Evolutionary conservation across 805 yeast genomes (phyloP).

Genomic region (Kluyveromyces siamensis): DNA sequence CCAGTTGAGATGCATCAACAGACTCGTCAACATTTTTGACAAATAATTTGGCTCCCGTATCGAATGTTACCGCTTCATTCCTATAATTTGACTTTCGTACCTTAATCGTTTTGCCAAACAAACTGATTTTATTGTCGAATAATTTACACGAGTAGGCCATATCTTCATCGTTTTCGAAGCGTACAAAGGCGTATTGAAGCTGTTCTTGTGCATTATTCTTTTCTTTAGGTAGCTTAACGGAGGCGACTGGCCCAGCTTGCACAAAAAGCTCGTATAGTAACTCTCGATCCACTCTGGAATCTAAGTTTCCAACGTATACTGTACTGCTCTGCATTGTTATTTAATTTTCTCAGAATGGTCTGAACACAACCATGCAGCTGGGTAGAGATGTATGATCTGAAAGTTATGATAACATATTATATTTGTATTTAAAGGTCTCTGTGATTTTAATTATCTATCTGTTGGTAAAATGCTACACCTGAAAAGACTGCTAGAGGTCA

Average conservation of each 20-base stretch:
- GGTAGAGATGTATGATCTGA: neutral
- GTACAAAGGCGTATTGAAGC: slow-evolving; percentile 87
- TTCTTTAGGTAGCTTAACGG: slow-evolving; percentile 72
- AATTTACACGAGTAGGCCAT: slow-evolving; percentile 60
- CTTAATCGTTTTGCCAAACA: slow-evolving; percentile 54
- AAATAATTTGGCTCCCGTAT: slow-evolving; percentile 61
- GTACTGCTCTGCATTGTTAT: slow-evolving; percentile 24
- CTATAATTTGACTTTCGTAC: slow-evolving; percentile 41
- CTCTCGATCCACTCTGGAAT: slow-evolving; percentile 60
- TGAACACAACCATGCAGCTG: neutral
- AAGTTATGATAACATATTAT: too few species aligned
- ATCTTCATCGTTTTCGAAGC: slow-evolving; percentile 50
- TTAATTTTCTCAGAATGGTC: too few species aligned
- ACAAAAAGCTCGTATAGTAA: slow-evolving; percentile 72
- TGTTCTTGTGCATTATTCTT: slow-evolving; percentile 44
- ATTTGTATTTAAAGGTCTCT: too few species aligned
- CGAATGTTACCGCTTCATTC: slow-evolving; percentile 14
- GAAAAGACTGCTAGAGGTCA: neutral
- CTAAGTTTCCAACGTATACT: slow-evolving; percentile 76
- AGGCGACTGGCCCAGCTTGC: slow-evolving; percentile 73
- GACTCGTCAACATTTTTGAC: slow-evolving; percentile 59
- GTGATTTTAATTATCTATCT: too few species aligned
- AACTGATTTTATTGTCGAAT: slow-evolving; percentile 41
- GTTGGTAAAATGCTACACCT: neutral
- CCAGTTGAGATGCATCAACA: slow-evolving; percentile 50